Evolutionary conservation across 768 basidiomycete species (phyloP).

Genomic region (Tulasnella sp.): DNA sequence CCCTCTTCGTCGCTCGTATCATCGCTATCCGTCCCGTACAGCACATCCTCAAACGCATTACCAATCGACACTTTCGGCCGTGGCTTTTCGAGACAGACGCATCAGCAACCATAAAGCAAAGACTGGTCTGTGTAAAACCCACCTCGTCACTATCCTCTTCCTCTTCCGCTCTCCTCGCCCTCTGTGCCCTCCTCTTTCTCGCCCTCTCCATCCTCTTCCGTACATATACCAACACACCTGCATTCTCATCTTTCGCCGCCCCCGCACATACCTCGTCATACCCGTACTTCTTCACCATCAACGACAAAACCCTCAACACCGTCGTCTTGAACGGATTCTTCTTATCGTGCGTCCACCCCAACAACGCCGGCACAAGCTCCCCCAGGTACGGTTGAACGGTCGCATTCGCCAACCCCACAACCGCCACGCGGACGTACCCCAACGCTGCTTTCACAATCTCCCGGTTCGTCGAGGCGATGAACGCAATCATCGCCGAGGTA

Average conservation of each 20-base stretch:
- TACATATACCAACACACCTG: constrained; percentile 85
- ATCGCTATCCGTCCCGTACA: constrained; percentile 95
- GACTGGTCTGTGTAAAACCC: constrained; percentile 24
- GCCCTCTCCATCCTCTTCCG: constrained; percentile 29
- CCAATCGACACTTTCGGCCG: constrained; percentile 43
- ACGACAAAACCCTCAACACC: constrained; percentile 93
- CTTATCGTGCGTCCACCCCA: constrained; percentile 93
- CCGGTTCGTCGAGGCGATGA: constrained; percentile 78
- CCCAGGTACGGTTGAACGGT: constrained; percentile 66
- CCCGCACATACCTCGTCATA: constrained; percentile 64
- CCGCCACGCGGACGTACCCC: constrained; percentile 86
- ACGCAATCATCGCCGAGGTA: constrained; percentile 73
- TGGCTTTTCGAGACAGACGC: neutral
- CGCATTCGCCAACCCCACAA: constrained; percentile 67
- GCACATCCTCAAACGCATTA: constrained; percentile 91
- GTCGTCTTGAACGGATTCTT: constrained; percentile 98
- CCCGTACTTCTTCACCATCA: constrained; percentile 81
- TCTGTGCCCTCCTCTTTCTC: constrained; percentile 81
- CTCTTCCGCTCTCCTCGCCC: constrained; percentile 36
- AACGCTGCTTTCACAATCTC: constrained; percentile 96
- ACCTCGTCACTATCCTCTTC: constrained; percentile 42
- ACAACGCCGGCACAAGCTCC: constrained; percentile 66
- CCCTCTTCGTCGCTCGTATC: constrained; percentile 42
- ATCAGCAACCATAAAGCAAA: neutral
- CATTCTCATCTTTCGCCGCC: constrained; percentile 61